Evolutionary conservation across 768 basidiomycete genomes (phyloP), one percentile per base, ranked within the genome.

Genomic region (Lactifluus echinatus): DNA sequence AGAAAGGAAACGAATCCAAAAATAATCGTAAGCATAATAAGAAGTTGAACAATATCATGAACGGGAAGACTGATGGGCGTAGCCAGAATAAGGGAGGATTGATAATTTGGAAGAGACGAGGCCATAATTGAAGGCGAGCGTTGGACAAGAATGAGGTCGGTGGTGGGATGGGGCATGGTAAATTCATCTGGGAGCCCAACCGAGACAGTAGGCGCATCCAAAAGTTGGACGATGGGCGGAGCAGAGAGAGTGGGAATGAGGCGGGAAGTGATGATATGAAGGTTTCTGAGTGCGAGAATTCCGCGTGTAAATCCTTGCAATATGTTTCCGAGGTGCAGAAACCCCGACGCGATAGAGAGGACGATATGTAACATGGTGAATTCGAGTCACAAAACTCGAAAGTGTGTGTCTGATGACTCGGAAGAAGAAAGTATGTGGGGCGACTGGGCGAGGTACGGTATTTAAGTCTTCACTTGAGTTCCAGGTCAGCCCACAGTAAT

Each of bases 291-390:
- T 2, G 52, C 40, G 36, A 54, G 47, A 29, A 54, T 26, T 17
- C 52, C 26, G 47, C 47, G 57, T 31, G 47, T 17, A 31, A 59
- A 31, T 19, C 21, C 47, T 5, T 36, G 57, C 19, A 54, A 23
- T 17, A 49, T 14, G 23, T 53, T 43, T 26, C 52, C 40, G 34
- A 59, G 33, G 28, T 23, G 15, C 19, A 59, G 33, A 17, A 59
- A 54, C 47, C 57, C 8, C 7, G 57, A 44, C 0, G 57, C 34
- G 47, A 59, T 8, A 4, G 57, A 39, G 42, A 59, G 8, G 19
- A 53, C 8, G 33, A 40, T 8, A 2, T 59, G 57, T 19, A 50
- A 37, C 57, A 59, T 59, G 31, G 52, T 53, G 11, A 55, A 23
- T 34, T 4, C 21, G 52, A 44, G 23, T 33, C 34, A 15, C 45